Evolutionary conservation across 371 early-diverging fungal species (phyloP).

Genomic region (Rhizoclosmatium hyalinum): DNA sequence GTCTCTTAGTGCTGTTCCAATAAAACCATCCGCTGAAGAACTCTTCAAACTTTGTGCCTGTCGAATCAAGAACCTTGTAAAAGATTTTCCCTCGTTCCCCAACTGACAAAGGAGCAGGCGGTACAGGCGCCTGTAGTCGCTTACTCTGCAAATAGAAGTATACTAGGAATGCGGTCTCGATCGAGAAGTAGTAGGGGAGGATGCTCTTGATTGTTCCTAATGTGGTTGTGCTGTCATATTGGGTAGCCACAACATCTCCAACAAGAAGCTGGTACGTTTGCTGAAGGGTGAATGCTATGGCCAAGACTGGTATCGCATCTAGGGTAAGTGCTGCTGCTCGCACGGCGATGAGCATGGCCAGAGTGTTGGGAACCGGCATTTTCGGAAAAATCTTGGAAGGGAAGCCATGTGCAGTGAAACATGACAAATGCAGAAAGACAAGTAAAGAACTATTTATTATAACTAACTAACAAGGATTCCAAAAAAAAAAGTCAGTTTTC

Average conservation of each 20-base stretch:
- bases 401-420: no score
- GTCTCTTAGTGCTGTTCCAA: constrained; percentile 32
- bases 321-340: constrained; percentile 28
- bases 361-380: constrained; percentile 45
- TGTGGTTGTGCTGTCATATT: background rate
- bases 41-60: constrained; percentile 18
- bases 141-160: constrained; percentile 26
- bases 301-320: constrained; percentile 34
- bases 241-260: background rate
- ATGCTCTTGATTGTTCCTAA: background rate
- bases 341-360: constrained; percentile 23
- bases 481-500: background rate
- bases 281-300: constrained; percentile 23
- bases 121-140: constrained; percentile 18
- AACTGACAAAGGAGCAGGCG: constrained; percentile 12
- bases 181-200: constrained; percentile 26
- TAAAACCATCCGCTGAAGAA: constrained; percentile 42
- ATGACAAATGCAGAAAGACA: background rate
- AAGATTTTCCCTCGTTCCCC: constrained; percentile 30
- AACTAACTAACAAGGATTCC: background rate
- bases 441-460: background rate
- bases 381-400: background rate
- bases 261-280: constrained; percentile 21
- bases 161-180: constrained; percentile 35
- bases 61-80: constrained; percentile 28